These are phyloP conservation scores for Podospora sp. DNA, from an alignment of 495 filamentous ascomycete genomes.

Conservation along the genomic window DNA sequence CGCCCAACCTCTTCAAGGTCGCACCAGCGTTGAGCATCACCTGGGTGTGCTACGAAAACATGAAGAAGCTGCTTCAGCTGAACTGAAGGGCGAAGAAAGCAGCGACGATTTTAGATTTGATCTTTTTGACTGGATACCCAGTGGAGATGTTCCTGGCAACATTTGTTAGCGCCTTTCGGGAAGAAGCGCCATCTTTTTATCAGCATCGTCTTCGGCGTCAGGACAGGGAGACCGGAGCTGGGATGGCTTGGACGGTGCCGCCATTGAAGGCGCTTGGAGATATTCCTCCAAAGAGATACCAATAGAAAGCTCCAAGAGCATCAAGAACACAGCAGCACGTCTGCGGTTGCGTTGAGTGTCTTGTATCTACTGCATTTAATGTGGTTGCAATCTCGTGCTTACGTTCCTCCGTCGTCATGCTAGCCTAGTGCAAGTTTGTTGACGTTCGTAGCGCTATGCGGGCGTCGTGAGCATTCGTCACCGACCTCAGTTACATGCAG, in stretches of 20 bases:
- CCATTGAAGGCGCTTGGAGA: constrained; percentile 17
- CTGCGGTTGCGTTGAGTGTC: not conserved
- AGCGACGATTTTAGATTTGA: constrained; percentile 3
- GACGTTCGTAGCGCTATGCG: not conserved
- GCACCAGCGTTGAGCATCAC: constrained; percentile 96
- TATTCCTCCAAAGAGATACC: constrained; percentile 21
- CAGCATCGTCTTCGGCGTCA: constrained; percentile 30
- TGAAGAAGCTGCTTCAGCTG: constrained; percentile 76
- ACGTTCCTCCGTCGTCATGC: constrained; percentile 14
- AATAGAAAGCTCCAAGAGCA: constrained; percentile 18
- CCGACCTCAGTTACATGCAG: not conserved
- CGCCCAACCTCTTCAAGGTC: constrained; percentile 95
- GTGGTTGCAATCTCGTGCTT: not conserved
- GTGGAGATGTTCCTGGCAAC: not conserved
- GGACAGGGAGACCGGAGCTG: constrained; percentile 19
- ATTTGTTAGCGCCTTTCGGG: constrained; percentile 3
- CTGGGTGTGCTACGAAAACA: constrained; percentile 96
- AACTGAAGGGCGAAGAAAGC: constrained; percentile 31
- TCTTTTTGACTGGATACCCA: constrained; percentile 15
- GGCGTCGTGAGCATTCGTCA: constrained; percentile 23
- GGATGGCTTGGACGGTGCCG: constrained; percentile 13
- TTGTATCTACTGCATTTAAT: not conserved
- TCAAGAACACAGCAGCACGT: not conserved
- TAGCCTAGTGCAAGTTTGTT: not conserved
- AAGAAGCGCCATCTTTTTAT: constrained; percentile 14